phyloP scores from a whole-genome alignment of 2,329 filamentous ascomycete genomes.

The Colletotrichum acutatum region DNA sequence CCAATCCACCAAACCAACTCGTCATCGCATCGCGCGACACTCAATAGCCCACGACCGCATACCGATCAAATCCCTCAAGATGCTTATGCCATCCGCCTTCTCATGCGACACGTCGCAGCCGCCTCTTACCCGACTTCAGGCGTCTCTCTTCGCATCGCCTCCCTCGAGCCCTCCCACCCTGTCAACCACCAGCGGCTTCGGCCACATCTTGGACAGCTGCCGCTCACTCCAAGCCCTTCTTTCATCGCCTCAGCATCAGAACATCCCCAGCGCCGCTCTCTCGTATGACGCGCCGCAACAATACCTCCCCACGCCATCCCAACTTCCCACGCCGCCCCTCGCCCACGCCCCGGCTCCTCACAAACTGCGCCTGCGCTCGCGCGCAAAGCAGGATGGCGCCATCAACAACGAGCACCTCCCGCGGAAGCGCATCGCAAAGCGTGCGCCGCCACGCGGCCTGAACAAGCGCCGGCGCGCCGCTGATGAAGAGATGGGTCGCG shows the following conservation, averaged over 20 bases:
- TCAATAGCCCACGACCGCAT: background rate
- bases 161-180: conserved; percentile 65
- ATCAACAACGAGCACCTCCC: conserved; percentile 46
- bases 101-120: conserved; percentile 66
- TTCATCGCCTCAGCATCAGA: conserved; percentile 47
- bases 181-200: conserved; percentile 58
- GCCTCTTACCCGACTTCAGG: conserved; percentile 56
- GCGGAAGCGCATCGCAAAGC: conserved; percentile 64
- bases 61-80: conserved; percentile 43
- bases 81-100: conserved; percentile 70
- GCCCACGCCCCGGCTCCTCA: conserved; percentile 61
- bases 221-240: conserved; percentile 71
- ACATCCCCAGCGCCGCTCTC: conserved; percentile 24
- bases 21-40: background rate
- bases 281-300: conserved; percentile 48
- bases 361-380: conserved; percentile 66
- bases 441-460: conserved; percentile 55
- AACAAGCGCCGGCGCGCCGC: conserved; percentile 64
- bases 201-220: conserved; percentile 68
- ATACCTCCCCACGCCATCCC: conserved; percentile 50
- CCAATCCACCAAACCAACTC: background rate
- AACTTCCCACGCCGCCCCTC: conserved; percentile 67
- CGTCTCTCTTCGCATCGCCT: conserved; percentile 66
- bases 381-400: conserved; percentile 44
- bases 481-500: conserved; percentile 59